phyloP scores from a whole-genome alignment of 208 protist genomes.

The Lotmaria passim region DNA sequence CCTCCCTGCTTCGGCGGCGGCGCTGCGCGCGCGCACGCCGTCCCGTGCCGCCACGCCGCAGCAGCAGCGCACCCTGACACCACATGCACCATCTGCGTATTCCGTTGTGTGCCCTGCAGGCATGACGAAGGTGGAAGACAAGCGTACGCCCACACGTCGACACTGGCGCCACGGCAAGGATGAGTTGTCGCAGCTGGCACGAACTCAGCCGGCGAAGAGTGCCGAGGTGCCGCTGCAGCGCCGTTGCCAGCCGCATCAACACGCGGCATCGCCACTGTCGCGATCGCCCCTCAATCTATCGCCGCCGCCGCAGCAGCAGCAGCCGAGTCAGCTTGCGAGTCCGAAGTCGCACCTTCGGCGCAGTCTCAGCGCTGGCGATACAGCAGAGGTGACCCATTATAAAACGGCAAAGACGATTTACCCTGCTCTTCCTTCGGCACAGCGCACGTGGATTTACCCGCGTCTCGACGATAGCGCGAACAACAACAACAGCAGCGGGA shows the following conservation, averaged over 20 bases:
- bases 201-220: neutral
- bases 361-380: neutral
- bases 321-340: neutral
- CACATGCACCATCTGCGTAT: neutral
- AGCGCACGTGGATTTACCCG: constrained; percentile 18
- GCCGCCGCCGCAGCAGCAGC: neutral
- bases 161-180: neutral
- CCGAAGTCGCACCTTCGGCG: neutral
- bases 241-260: neutral
- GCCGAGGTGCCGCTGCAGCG: too few species aligned
- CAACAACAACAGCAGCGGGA: too few species aligned
- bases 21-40: neutral
- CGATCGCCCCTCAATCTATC: neutral
- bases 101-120: neutral
- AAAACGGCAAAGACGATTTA: neutral
- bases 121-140: too few species aligned
- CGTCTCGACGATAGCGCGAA: neutral
- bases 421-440: neutral
- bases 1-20: constrained; percentile 1
- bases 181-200: neutral
- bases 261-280: neutral
- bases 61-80: neutral
- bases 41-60: neutral
- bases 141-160: neutral
- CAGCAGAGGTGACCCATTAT: neutral